phyloP scores from a whole-genome alignment of 129 eudicot genomes.

The Dittrichia graveolens region DNA sequence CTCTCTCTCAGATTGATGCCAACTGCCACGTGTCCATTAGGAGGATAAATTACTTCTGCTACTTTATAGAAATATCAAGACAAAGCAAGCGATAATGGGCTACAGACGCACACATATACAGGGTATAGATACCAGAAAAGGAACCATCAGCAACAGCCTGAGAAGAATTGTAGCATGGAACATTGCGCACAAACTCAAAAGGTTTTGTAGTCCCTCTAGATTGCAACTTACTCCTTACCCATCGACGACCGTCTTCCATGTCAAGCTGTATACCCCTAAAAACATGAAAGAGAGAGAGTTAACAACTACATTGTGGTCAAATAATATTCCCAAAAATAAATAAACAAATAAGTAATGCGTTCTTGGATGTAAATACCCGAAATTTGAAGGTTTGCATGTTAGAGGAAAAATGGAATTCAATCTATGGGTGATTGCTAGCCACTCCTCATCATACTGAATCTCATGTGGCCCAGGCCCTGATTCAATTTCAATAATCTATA shows the following conservation, averaged over 20 bases:
- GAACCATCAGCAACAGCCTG: slow-evolving; percentile 41
- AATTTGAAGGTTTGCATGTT: slow-evolving; percentile 50
- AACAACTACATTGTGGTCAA: slow-evolving; percentile 10
- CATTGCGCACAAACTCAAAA: slow-evolving; percentile 73
- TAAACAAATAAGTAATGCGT: neutral
- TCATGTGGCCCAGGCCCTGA: slow-evolving; percentile 74
- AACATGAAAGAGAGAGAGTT: slow-evolving; percentile 7
- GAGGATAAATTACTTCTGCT: too few species aligned
- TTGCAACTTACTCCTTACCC: slow-evolving; percentile 70
- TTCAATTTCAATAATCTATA: slow-evolving; percentile 84
- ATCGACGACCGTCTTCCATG: slow-evolving; percentile 61
- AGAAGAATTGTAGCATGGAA: slow-evolving; percentile 59
- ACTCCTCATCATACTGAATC: slow-evolving; percentile 89
- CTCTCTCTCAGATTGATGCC: too few species aligned
- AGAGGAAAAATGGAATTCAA: slow-evolving; percentile 67
- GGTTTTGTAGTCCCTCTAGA: slow-evolving; percentile 65
- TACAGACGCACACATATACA: neutral
- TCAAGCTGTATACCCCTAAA: slow-evolving; percentile 50
- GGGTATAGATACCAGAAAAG: slow-evolving; percentile 45
- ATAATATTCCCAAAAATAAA: neutral
- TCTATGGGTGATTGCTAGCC: slow-evolving; percentile 83
- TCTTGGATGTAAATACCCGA: slow-evolving; percentile 44
- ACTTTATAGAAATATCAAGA: neutral
- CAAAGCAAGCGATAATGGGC: slow-evolving; percentile 2
- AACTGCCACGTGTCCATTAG: too few species aligned